phyloP scores from a whole-genome alignment of 495 filamentous ascomycete genomes.

The Darksidea phi region DNA sequence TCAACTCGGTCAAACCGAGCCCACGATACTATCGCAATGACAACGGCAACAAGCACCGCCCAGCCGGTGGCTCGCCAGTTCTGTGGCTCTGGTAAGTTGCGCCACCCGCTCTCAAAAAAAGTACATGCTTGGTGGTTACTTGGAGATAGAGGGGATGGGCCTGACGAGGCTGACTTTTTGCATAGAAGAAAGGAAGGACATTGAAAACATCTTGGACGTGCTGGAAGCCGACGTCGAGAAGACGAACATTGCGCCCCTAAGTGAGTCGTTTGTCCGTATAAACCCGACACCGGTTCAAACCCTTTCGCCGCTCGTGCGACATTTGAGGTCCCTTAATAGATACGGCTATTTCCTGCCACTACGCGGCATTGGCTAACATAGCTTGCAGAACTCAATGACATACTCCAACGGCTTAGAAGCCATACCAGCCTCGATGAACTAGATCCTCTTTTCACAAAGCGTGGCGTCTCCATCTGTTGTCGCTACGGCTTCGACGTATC shows the following conservation, averaged over 20 bases:
- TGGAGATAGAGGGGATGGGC: background rate
- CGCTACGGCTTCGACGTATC: slow-evolving; percentile 6
- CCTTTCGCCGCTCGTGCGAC: background rate
- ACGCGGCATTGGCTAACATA: background rate
- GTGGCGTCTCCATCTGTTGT: background rate
- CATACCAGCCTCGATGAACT: slow-evolving; percentile 3
- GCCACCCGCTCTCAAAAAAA: background rate
- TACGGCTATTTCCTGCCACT: background rate
- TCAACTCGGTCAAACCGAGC: background rate
- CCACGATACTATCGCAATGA: background rate
- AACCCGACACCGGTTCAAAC: background rate
- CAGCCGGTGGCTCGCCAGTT: background rate
- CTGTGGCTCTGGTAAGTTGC: background rate
- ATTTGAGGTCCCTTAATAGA: background rate
- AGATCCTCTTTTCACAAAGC: background rate
- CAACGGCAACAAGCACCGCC: background rate
- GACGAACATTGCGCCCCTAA: background rate
- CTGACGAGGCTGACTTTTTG: background rate
- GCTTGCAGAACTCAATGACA: background rate
- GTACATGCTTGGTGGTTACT: background rate
- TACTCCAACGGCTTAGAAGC: slow-evolving; percentile 4
- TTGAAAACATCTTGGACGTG: slow-evolving; percentile 2
- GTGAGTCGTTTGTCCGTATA: background rate
- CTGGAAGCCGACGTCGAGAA: slow-evolving; percentile 5
- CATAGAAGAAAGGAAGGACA: slow-evolving; percentile 1